Evolutionary conservation across 176 grass and related monocot species (phyloP).

Genomic region (Ananas comosus): DNA sequence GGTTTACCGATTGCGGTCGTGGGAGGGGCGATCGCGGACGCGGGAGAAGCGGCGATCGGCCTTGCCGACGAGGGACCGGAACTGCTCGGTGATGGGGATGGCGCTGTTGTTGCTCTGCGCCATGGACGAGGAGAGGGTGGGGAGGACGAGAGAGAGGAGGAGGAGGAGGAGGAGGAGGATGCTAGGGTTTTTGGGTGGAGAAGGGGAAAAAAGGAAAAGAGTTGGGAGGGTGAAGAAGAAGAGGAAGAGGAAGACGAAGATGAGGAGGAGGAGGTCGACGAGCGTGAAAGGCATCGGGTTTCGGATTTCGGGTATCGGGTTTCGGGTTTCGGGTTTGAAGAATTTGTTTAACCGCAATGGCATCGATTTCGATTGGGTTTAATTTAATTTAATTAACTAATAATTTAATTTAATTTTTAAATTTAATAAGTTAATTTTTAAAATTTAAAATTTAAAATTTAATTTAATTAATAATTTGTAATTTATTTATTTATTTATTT

Average conservation of each 20-base stretch:
- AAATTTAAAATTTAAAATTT: too few relatives aligned
- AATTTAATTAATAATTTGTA: too few relatives aligned
- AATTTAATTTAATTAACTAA: too few relatives aligned
- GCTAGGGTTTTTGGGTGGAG: not conserved
- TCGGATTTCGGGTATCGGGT: too few relatives aligned
- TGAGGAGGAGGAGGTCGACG: not conserved
- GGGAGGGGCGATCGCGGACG: slow-evolving; percentile 12
- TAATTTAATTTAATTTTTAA: too few relatives aligned
- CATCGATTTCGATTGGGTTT: too few relatives aligned
- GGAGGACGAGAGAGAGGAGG: not conserved
- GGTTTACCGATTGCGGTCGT: not conserved
- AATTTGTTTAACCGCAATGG: too few relatives aligned
- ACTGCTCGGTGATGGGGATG: not conserved
- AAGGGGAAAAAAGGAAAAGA: not conserved
- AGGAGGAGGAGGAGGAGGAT: too few relatives aligned
- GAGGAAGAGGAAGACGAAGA: not conserved
- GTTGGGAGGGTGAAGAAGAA: not conserved
- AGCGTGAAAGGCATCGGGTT: not conserved
- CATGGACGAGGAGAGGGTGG: not conserved
- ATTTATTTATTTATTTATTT: too few relatives aligned
- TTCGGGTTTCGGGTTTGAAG: too few relatives aligned
- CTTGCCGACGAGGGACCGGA: slow-evolving; percentile 1
- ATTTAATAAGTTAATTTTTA: too few relatives aligned
- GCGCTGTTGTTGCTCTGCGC: not conserved
- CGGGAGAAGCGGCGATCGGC: slow-evolving; percentile 19